A percentile compares a stretch with the other conserved stretches of the same genome.
Evolutionary conservation across 441 rosid genomes (phyloP).

Genomic region (Bruguiera hainesii): DNA sequence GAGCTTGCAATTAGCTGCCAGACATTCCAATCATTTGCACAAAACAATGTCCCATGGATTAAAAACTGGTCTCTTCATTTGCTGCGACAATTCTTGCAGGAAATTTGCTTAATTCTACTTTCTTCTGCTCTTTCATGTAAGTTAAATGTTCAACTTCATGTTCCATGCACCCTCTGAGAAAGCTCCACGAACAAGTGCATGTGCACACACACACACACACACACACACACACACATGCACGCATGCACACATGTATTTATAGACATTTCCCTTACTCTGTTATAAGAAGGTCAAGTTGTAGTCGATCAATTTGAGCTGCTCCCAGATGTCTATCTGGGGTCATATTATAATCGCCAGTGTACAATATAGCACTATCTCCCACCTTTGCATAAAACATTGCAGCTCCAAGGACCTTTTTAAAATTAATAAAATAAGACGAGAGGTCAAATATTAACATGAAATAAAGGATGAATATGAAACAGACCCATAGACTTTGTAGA

Average conservation of each 20-base stretch:
- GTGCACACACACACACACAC: not conserved
- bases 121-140: no score
- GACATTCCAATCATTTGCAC: not conserved
- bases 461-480: not conserved
- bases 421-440: constrained; percentile 18
- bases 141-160: no score
- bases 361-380: constrained; percentile 81
- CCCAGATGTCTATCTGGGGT: constrained; percentile 99
- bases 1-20: not conserved
- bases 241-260: not conserved
- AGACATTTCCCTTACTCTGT: constrained; percentile 59
- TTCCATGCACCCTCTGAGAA: no score
- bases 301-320: constrained; percentile 87
- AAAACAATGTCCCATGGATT: not conserved
- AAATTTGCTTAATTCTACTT: no score
- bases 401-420: constrained; percentile 85
- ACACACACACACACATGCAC: no score
- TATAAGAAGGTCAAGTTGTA: constrained; percentile 82
- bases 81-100: no score
- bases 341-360: constrained; percentile 98
- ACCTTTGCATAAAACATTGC: constrained; percentile 98
- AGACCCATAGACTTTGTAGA: not conserved
- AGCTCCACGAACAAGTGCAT: not conserved
- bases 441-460: not conserved
- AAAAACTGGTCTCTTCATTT: not conserved